These are phyloP conservation scores for Drechslerella dactyloides DNA, from an alignment of 2,329 filamentous ascomycete species.

Conservation along the genomic window DNA sequence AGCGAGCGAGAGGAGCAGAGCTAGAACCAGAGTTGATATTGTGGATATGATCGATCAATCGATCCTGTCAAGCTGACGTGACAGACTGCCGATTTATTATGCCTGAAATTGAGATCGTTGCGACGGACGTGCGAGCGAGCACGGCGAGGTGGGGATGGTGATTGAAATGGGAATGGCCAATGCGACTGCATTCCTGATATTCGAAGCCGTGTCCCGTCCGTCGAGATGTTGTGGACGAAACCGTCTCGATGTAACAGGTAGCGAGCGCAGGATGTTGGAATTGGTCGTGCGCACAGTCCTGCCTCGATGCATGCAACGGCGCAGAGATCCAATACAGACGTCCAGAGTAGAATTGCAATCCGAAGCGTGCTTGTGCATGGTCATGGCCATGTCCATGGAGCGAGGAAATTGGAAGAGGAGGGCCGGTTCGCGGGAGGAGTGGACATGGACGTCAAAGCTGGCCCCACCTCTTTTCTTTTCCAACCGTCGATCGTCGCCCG, in stretches of 20 bases:
- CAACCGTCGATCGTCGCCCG: conserved; percentile 41
- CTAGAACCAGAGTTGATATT: background rate
- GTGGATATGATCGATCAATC: background rate
- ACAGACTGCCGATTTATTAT: too few species aligned
- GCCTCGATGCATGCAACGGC: conserved; percentile 18
- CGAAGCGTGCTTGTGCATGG: too few species aligned
- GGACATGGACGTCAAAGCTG: conserved; percentile 24
- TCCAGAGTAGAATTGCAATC: background rate
- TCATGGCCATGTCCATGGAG: conserved; percentile 7
- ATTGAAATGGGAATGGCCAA: conserved; percentile 32
- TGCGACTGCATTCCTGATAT: conserved; percentile 43
- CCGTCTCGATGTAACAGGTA: conserved; percentile 17
- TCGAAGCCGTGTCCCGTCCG: conserved; percentile 7
- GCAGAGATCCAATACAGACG: conserved; percentile 24
- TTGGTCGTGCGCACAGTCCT: conserved; percentile 22
- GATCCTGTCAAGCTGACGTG: background rate
- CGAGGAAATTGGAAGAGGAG: conserved; percentile 12
- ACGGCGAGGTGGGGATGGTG: background rate
- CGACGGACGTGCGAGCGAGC: too few species aligned
- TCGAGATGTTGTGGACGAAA: conserved; percentile 36
- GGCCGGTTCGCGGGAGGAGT: conserved; percentile 34
- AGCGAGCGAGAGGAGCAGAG: background rate
- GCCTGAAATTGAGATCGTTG: too few species aligned
- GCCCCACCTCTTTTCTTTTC: conserved; percentile 25
- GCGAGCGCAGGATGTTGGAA: conserved; percentile 4